Evolutionary conservation across 2,329 filamentous ascomycete genomes (phyloP), one percentile per base, ranked within the genome.

Genomic region (Sphaerostilbella broomeana): DNA sequence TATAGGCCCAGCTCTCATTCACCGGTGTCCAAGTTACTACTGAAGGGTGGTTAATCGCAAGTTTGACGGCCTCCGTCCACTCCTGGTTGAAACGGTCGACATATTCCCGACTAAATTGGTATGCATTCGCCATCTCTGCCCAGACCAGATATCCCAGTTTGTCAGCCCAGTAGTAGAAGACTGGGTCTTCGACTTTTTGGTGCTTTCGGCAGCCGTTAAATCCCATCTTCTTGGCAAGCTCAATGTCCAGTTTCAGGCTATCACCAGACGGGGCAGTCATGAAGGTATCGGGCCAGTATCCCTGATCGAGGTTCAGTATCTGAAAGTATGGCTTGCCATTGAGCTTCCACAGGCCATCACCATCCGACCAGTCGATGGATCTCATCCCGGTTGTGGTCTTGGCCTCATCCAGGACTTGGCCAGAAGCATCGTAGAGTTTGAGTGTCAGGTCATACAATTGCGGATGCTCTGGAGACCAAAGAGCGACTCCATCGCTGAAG

Each of bases 1-100:
- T 68, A 49, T 84, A 84, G 0, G 68, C 80, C 80, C 79, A 84
- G 47, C 67, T 70, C 56, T 72, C 61, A 47, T 84, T 84, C 31
- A 79, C 72, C 0, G 77, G 77, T 3, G 79, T 84, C 80, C 80
- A 84, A 0, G 74, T 73, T 5, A 84, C 67, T 17, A 84, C 63
- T 6, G 66, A 75, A 0, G 80, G 77, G 38, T 80, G 77, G 48
- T 83, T 84, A 45, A 82, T 74, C 50, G 81, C 79, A 15, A 80
- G 61, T 51, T 69, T 69, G 5, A 84, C 72, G 5, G 73, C 69
- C 52, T 79, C 78, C 2, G 65, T 63, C 80, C 80, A 84, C 51
- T 84, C 80, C 35, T 70, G 63, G 47, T 79, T 70, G 61, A 83
- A 81, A 1, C 78, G 65, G 17, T 73, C 66, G 6, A 73, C 65